phyloP scores from a whole-genome alignment of 805 yeast genomes.

The Starmerella roubikii region DNA sequence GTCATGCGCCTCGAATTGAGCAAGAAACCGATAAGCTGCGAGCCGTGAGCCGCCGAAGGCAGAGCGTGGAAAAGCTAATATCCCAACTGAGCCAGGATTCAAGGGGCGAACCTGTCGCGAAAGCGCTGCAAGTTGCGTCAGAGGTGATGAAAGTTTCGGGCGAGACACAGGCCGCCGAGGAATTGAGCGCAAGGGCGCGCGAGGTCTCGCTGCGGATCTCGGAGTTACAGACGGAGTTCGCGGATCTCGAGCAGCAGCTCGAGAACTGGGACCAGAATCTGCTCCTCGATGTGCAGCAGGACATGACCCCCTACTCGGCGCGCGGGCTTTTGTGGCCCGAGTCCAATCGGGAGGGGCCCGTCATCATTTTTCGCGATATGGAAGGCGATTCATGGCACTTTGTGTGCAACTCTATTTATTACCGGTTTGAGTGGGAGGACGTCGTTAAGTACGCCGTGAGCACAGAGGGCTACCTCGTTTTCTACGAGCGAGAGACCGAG shows the following conservation, averaged over 20 bases:
- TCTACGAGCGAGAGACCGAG: constrained; percentile 4
- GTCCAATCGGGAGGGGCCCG: background rate
- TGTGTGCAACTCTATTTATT: background rate
- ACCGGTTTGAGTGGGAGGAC: constrained; percentile 1
- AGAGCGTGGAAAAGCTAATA: background rate
- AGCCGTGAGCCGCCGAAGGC: background rate
- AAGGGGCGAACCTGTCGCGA: background rate
- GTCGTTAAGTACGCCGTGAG: background rate
- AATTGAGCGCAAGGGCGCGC: background rate
- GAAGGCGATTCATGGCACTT: background rate
- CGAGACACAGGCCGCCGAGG: background rate
- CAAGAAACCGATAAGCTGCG: background rate
- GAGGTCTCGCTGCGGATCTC: no score
- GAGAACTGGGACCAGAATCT: background rate
- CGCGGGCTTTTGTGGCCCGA: background rate
- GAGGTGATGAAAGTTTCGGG: background rate
- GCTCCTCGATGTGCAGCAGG: background rate
- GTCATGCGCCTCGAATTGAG: constrained; percentile 1
- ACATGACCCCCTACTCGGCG: background rate
- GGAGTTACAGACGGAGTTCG: background rate
- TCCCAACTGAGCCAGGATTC: background rate
- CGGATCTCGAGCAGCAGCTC: background rate
- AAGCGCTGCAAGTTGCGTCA: background rate
- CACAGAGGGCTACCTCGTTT: constrained; percentile 2
- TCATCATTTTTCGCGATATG: background rate